phyloP scores from a whole-genome alignment of 176 grass and related monocot genomes.

The Dactylis glomerata region DNA sequence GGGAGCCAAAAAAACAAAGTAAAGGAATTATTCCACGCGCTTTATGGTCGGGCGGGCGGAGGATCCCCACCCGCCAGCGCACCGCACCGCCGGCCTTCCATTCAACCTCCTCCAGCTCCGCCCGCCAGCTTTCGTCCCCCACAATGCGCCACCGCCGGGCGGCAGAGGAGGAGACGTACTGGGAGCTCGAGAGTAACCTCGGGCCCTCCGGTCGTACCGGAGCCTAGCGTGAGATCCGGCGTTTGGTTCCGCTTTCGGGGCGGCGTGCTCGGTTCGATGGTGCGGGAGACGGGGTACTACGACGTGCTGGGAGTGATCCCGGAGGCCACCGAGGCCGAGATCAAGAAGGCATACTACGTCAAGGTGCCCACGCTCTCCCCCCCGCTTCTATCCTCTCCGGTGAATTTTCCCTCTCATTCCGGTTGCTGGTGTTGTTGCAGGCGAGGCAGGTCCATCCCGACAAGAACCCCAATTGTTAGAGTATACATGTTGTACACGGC shows the following conservation, averaged over 20 bases:
- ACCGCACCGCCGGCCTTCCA: neutral
- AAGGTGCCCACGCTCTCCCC: conserved; percentile 37
- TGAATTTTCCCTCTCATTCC: neutral
- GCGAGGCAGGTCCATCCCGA: conserved; percentile 80
- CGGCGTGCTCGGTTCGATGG: conserved; percentile 46
- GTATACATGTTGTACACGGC: too few relatives aligned
- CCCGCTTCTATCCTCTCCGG: neutral
- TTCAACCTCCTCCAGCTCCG: neutral
- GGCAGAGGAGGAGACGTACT: neutral
- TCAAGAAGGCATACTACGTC: conserved; percentile 93
- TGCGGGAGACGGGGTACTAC: conserved; percentile 87
- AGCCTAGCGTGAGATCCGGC: neutral
- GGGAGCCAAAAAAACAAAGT: neutral
- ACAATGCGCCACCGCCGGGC: neutral
- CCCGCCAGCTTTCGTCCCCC: neutral
- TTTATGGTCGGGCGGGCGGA: conserved; percentile 34
- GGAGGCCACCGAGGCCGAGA: conserved; percentile 71
- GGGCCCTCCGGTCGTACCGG: neutral
- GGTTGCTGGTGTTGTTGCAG: conserved; percentile 42
- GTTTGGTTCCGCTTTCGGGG: too few relatives aligned
- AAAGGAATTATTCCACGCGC: conserved; percentile 42
- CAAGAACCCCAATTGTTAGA: conserved; percentile 73
- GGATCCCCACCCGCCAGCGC: conserved; percentile 23
- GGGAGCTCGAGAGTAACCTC: neutral
- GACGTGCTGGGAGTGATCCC: conserved; percentile 86